Percentiles rank a stretch among this genome's conserved stretches.
These are phyloP conservation scores for Carallia brachiata DNA, from an alignment of 345 rosid species.

Conservation along the genomic window DNA sequence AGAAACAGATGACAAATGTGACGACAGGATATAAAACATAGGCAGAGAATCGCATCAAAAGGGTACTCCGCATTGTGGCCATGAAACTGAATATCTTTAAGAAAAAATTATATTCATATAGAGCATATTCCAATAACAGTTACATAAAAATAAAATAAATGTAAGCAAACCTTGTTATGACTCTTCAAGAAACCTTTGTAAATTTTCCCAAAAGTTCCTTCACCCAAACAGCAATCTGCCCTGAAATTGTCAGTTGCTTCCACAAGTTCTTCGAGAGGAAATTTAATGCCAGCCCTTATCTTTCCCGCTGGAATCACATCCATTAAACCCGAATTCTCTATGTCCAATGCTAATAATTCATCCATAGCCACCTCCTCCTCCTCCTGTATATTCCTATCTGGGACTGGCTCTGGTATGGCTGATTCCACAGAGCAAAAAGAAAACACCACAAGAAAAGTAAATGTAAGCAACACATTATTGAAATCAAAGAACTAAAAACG, in stretches of 20 bases:
- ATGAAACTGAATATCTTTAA: too few relatives aligned
- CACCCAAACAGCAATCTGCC: constrained; percentile 64
- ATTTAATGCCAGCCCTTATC: constrained; percentile 27
- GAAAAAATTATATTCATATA: too few relatives aligned
- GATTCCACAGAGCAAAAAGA: constrained; percentile 33
- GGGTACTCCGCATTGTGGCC: too few relatives aligned
- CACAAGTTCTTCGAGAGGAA: constrained; percentile 56
- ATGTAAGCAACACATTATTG: too few relatives aligned
- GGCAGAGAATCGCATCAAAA: too few relatives aligned
- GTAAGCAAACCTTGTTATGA: constrained; percentile 47
- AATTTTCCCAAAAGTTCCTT: constrained; percentile 89
- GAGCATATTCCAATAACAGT: too few relatives aligned
- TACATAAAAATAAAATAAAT: not conserved
- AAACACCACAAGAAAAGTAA: constrained; percentile 8
- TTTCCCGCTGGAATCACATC: constrained; percentile 37
- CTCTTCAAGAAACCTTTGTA: constrained; percentile 60
- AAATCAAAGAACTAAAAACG: too few relatives aligned
- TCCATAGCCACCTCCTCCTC: constrained; percentile 27
- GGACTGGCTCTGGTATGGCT: constrained; percentile 32
- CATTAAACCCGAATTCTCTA: constrained; percentile 43
- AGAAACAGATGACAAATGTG: not conserved
- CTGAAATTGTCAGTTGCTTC: constrained; percentile 62
- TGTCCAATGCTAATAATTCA: constrained; percentile 47
- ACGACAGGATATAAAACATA: not conserved
- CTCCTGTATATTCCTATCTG: constrained; percentile 31